Conservation (phyloP, 768 basidiomycete species). For the Filobasidium wieringae region DNA sequence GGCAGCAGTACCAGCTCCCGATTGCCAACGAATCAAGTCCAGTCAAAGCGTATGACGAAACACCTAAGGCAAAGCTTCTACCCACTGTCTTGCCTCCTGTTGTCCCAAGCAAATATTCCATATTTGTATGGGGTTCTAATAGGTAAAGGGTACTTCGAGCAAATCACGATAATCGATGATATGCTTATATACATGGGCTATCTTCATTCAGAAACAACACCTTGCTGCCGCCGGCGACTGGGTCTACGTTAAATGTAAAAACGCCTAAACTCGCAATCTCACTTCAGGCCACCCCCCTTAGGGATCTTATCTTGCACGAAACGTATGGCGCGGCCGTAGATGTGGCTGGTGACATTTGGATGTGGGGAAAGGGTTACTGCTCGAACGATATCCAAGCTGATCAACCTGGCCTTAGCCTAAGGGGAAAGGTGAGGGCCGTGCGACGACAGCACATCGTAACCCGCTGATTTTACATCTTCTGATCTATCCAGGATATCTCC, state of each 20-base stretch:
- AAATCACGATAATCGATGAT: not conserved
- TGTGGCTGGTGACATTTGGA: slow-evolving; percentile 37
- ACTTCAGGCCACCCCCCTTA: slow-evolving; percentile 25
- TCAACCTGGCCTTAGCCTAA: slow-evolving; percentile 13
- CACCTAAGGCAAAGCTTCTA: too few relatives aligned
- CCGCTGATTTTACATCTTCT: not conserved
- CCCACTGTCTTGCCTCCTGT: not conserved
- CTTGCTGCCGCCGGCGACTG: slow-evolving; percentile 19
- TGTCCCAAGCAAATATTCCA: slow-evolving; percentile 20
- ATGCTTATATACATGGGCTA: too few relatives aligned
- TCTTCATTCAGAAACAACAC: slow-evolving; percentile 4
- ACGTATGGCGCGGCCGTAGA: slow-evolving; percentile 36
- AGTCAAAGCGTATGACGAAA: too few relatives aligned
- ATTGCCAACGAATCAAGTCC: too few relatives aligned
- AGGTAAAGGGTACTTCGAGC: slow-evolving; percentile 15
- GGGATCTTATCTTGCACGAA: slow-evolving; percentile 34
- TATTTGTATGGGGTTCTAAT: slow-evolving; percentile 35
- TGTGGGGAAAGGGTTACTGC: slow-evolving; percentile 34
- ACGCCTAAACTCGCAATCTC: slow-evolving; percentile 24
- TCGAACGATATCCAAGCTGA: slow-evolving; percentile 17
- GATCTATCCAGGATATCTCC: slow-evolving; percentile 51
- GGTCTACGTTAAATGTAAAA: slow-evolving; percentile 18
- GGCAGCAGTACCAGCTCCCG: too few relatives aligned
- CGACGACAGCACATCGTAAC: not conserved
- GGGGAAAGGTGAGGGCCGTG: slow-evolving; percentile 28